Conservation (phyloP, 805 yeast genomes). For the Grigorovia transvaalensis region DNA sequence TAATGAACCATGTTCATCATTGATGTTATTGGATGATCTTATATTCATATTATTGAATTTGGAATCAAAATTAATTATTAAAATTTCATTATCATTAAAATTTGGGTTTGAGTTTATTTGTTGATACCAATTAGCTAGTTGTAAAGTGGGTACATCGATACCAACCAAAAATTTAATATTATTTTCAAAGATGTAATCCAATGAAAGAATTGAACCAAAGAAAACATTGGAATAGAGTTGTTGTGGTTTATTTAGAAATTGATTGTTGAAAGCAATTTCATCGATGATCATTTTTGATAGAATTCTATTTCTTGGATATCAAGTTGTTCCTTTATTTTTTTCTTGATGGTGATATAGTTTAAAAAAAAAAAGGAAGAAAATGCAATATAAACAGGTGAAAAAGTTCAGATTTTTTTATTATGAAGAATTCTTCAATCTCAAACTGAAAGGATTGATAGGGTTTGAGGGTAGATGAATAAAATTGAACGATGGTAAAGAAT, state of each 20-base stretch:
- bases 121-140: conserved; percentile 21
- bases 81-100: conserved; percentile 21
- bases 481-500: neutral
- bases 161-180: conserved; percentile 33
- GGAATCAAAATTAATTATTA: conserved; percentile 30
- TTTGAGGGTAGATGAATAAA: neutral
- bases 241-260: conserved; percentile 34
- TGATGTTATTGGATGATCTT: neutral
- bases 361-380: no score
- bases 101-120: neutral
- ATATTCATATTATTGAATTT: conserved; percentile 4
- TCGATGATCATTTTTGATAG: neutral
- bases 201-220: conserved; percentile 38
- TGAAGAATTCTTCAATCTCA: neutral
- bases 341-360: no score
- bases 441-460: neutral
- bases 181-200: conserved; percentile 30
- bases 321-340: no score
- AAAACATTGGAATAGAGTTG: conserved; percentile 32
- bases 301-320: no score
- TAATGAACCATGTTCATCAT: neutral
- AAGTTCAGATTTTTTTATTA: no score
- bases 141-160: conserved; percentile 26
- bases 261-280: conserved; percentile 2
- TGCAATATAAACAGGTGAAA: no score